Evolutionary conservation across 73 alveolate genomes (phyloP).

Genomic region (Tetrahymena thermophila): DNA sequence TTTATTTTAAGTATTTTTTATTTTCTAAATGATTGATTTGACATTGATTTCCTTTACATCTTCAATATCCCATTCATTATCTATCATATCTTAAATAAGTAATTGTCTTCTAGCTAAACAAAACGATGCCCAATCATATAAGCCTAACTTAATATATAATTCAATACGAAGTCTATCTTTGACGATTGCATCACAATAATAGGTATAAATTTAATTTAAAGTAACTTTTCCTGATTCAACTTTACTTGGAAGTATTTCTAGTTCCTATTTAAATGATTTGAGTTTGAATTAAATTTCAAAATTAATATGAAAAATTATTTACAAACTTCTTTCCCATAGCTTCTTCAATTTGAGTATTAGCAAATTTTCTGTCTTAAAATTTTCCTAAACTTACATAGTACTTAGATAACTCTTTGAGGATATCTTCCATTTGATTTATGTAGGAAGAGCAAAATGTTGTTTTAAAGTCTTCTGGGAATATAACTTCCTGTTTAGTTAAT

Average conservation of each 20-base stretch:
- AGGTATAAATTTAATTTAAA: neutral
- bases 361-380: neutral
- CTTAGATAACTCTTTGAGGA: neutral
- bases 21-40: neutral
- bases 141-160: neutral
- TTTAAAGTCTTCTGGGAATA: neutral
- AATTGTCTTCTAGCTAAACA: neutral
- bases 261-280: neutral
- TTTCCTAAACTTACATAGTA: neutral
- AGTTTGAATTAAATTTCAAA: neutral
- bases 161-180: neutral
- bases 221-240: neutral
- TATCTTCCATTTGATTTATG: neutral
- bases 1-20: neutral
- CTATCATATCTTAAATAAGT: neutral
- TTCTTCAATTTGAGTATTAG: neutral
- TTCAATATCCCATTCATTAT: neutral
- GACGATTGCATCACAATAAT: neutral
- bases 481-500: neutral
- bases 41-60: neutral
- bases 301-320: neutral
- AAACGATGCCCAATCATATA: neutral
- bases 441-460: neutral
- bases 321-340: neutral
- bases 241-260: neutral